Percentiles rank a stretch among this genome's conserved stretches.
These are phyloP conservation scores for Cladophialophora carrionii DNA, from an alignment of 2,329 filamentous ascomycete species.

Conservation along the genomic window DNA sequence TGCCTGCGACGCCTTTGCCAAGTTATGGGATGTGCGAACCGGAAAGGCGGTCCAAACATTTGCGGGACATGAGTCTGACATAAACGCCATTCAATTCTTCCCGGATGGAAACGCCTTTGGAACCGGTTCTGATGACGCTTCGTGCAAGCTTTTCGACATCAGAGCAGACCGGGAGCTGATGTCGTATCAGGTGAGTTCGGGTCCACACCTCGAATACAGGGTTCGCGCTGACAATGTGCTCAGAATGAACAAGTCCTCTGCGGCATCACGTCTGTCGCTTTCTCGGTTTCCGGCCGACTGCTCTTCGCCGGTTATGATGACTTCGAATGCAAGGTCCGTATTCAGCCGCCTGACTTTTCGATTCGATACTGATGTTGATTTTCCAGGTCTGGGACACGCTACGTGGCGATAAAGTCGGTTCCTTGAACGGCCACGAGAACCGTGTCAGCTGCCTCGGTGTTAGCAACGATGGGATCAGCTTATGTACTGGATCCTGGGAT, in stretches of 20 bases:
- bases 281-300: constrained; percentile 92
- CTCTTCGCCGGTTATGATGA: constrained; percentile 98
- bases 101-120: constrained; percentile 98
- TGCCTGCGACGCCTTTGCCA: constrained; percentile 97
- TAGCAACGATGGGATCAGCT: constrained; percentile 97
- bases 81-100: constrained; percentile 99
- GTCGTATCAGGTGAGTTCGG: constrained; percentile 63
- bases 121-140: constrained; percentile 95
- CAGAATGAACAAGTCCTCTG: constrained; percentile 97
- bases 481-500: constrained; percentile 99
- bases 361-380: constrained; percentile 37
- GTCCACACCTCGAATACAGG: not conserved
- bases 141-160: constrained; percentile 96
- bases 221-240: constrained; percentile 19
- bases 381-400: constrained; percentile 93
- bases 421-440: constrained; percentile 96
- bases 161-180: constrained; percentile 83
- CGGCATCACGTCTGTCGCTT: constrained; percentile 96
- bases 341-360: not conserved
- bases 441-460: constrained; percentile 97
- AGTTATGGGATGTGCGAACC: constrained; percentile 97
- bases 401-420: constrained; percentile 94
- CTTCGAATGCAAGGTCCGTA: constrained; percentile 96
- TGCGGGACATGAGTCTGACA: constrained; percentile 96
- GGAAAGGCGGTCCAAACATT: constrained; percentile 99